phyloP scores from a whole-genome alignment of 2,329 filamentous ascomycete genomes.

The Penicillium sp. region DNA sequence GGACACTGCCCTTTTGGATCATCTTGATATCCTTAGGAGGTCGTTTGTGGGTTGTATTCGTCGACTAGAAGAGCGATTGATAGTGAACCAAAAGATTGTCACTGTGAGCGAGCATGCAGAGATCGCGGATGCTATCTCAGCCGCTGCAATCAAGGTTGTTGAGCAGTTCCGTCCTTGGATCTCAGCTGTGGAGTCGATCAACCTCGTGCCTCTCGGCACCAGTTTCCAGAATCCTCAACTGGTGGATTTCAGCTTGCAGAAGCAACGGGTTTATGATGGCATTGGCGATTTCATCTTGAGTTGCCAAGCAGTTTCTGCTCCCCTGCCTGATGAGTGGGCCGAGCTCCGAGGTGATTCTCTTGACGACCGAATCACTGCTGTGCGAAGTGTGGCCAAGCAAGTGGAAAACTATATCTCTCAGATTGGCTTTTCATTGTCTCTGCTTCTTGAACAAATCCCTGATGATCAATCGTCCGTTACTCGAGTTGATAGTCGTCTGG shows the following conservation, averaged over 20 bases:
- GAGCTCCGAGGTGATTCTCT: constrained; percentile 87
- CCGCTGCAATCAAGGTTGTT: constrained; percentile 73
- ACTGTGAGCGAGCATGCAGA: constrained; percentile 74
- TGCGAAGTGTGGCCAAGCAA: constrained; percentile 73
- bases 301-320: constrained; percentile 88
- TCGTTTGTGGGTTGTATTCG: constrained; percentile 83
- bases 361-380: constrained; percentile 79
- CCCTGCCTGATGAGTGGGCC: constrained; percentile 91
- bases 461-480: constrained; percentile 49
- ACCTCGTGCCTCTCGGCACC: constrained; percentile 75
- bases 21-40: constrained; percentile 81
- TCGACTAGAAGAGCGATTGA: constrained; percentile 80
- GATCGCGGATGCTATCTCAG: constrained; percentile 79
- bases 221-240: constrained; percentile 81
- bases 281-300: constrained; percentile 84
- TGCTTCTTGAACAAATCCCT: constrained; percentile 78
- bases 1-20: constrained; percentile 74
- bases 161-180: constrained; percentile 91
- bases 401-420: constrained; percentile 85
- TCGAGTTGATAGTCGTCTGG: constrained; percentile 40
- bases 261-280: constrained; percentile 91
- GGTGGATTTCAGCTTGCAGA: constrained; percentile 82
- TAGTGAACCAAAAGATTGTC: constrained; percentile 76
- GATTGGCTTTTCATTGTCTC: constrained; percentile 81
- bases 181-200: constrained; percentile 84